Base-by-base conservation (phyloP, 108 stramenopile species). In the Epipyxis sp. region DNA sequence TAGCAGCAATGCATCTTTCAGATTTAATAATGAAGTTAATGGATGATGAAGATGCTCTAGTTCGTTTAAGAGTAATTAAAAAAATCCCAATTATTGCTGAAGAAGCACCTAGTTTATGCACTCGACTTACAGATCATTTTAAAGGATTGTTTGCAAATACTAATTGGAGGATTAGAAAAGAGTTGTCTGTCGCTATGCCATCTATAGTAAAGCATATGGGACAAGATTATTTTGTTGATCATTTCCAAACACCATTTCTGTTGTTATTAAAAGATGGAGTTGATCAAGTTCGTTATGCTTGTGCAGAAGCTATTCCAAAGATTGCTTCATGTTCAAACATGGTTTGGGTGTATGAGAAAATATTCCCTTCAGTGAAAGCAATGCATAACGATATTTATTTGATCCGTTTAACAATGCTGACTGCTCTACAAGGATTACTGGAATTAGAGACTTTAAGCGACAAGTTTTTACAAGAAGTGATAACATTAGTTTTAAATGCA, bases 121-220 rank as follows among this genome's bases (percentile, higher is more conserved):
- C 44, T 13, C n/a, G 71, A 13, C 71, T 74, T 10, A 74, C 71
- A 3, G 46, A 46, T 10, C 10, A 3, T 42, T 20, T 74, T 10
- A 74, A 74, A 42, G 43, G 25, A 37, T 27, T 74, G 46, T 74
- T 54, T 42, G 6, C n/a, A 10, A 27, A 74, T 57, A 27, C 44
- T 10, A 74, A 74, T 42, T 74, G 71, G 71, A 37, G 71, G 40
- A 6, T 74, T 39, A 13, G 71, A 37, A 46, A 57, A 20, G 46
- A 3, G 16, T 32, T 74, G 20, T 16, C 34, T 10, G 46, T 30
- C 6, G 71, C 71, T 13, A 74, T 74, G 71, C 71, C 71, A 6
- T 6, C 71, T 39, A 42, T 74, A 42, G 50, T 74, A 32, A 27
- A 74, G 50, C 71, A 74, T 42, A 74, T 74, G 71, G 71, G 71